phyloP scores from a whole-genome alignment of 768 basidiomycete species.

The Naematelia aurantialba region DNA sequence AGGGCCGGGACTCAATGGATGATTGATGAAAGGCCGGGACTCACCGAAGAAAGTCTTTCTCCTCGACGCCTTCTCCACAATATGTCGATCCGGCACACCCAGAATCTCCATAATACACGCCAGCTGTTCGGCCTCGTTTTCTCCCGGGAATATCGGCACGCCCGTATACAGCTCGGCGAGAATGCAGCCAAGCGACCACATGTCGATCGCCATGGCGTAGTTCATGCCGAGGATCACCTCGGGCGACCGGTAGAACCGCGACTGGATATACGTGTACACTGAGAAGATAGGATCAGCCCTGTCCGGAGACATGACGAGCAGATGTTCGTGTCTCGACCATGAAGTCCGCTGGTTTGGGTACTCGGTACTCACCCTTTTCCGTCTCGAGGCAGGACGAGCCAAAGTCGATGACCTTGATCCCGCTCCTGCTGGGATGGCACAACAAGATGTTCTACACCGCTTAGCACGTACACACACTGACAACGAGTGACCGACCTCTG shows the following conservation, averaged over 20 bases:
- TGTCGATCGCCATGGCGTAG: conserved; percentile 98
- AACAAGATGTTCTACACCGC: conserved; percentile 77
- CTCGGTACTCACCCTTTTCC: conserved; percentile 95
- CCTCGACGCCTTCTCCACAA: conserved; percentile 87
- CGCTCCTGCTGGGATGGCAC: conserved; percentile 91
- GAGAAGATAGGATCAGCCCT: conserved; percentile 9
- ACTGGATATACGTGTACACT: conserved; percentile 99
- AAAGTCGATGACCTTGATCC: conserved; percentile 97
- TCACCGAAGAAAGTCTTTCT: conserved; percentile 94
- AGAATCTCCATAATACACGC: conserved; percentile 99
- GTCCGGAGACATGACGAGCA: background rate
- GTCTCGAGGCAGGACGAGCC: conserved; percentile 97
- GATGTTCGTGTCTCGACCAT: no score
- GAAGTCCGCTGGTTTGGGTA: no score
- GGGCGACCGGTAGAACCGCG: conserved; percentile 98
- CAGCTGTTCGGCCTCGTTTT: conserved; percentile 97
- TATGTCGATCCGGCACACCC: conserved; percentile 90
- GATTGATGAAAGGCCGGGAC: no score
- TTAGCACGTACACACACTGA: background rate
- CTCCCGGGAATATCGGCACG: conserved; percentile 97
- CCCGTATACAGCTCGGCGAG: conserved; percentile 95
- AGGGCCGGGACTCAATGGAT: no score
- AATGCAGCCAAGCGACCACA: conserved; percentile 81
- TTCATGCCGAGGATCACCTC: conserved; percentile 99
- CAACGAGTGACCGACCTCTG: conserved; percentile 64